Base-by-base conservation (phyloP, 768 basidiomycete genomes). In the Psilocybe sp. region DNA sequence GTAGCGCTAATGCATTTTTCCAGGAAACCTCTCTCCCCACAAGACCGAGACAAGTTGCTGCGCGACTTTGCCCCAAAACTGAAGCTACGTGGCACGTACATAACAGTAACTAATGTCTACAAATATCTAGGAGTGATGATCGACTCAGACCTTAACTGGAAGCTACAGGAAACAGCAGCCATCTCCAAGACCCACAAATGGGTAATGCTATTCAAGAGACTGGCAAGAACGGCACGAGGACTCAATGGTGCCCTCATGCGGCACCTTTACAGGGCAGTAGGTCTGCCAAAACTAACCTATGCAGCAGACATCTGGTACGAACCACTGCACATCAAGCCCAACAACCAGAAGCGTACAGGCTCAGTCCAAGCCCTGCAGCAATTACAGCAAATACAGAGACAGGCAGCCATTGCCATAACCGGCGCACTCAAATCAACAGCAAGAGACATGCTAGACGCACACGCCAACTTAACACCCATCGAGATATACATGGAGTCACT, bases 121-220 rank as follows among this genome's bases (percentile, higher is more conserved):
- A 58, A 52, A 13, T 61, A 56, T 43, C 49, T 64, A 5, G 60
- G 54, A 0, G 40, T 64, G 3, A 31, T 54, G 0, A 1, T 64
- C 0, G 49, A 63, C 23, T 32, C 57, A 13, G 35, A 56, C 19
- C 47, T 63, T 1, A 2, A 32, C 0, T 64, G 60, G 55, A 58
- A 44, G 10, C 38, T 37, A 12, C 59, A 64, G n/a, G 14, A 14
- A 2, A 39, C 49, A 8, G 14, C 47, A 5, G 57, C 53, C 1
- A 38, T 50, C 12, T 44, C 32, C 8, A 53, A 53, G 18, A 44
- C 44, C 5, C 47, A 13, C 32, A 6, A 14, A 20, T 52, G 39
- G 23, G 32, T 44, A 12, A 1, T 23, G 4, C 19, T 44, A 1
- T 46, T 37, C 13, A 41, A 41, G 19, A 32, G 38, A 9, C 40